phyloP scores from a whole-genome alignment of 2,329 filamentous ascomycete species.

The Trichoderma cornu-damae region DNA sequence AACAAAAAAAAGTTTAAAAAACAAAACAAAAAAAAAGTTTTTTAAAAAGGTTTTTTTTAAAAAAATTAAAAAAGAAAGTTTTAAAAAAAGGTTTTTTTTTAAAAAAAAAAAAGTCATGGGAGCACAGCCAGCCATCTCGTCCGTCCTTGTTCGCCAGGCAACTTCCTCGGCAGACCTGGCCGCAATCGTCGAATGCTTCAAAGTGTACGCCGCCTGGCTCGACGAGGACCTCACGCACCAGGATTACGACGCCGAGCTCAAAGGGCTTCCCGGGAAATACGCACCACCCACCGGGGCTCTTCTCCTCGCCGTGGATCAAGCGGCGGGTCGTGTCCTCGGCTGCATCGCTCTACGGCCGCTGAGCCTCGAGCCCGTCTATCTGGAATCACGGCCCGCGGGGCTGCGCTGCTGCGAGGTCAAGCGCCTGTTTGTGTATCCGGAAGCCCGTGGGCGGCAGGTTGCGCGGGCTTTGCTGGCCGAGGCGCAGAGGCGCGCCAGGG shows the following conservation, averaged over 20 bases:
- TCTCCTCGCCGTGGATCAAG: constrained; percentile 24
- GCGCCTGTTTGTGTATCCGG: constrained; percentile 28
- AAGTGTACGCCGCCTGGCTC: constrained; percentile 26
- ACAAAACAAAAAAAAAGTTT: too few relatives aligned
- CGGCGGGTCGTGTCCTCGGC: constrained; percentile 22
- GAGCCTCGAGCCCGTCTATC: constrained; percentile 19
- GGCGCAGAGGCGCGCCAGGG: constrained; percentile 17
- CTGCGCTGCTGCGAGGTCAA: constrained; percentile 27
- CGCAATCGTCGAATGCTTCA: constrained; percentile 23
- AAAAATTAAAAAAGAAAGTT: too few relatives aligned
- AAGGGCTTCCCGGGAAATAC: constrained; percentile 27
- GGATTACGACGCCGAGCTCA: constrained; percentile 25
- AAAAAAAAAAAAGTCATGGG: too few relatives aligned
- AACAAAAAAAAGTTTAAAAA: too few relatives aligned
- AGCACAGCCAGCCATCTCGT: background rate
- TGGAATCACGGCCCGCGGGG: background rate
- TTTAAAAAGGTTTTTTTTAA: too few relatives aligned
- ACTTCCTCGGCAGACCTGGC: constrained; percentile 22
- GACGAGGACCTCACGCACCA: constrained; percentile 28
- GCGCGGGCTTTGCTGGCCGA: constrained; percentile 23
- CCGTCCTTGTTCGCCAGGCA: constrained; percentile 24
- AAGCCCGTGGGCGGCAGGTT: constrained; percentile 25
- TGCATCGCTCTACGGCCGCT: constrained; percentile 27
- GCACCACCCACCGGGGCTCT: constrained; percentile 25
- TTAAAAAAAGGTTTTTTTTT: too few relatives aligned